These are phyloP conservation scores for Periconia macrospinosa DNA, from an alignment of 2,329 filamentous ascomycete genomes.

Conservation along the genomic window DNA sequence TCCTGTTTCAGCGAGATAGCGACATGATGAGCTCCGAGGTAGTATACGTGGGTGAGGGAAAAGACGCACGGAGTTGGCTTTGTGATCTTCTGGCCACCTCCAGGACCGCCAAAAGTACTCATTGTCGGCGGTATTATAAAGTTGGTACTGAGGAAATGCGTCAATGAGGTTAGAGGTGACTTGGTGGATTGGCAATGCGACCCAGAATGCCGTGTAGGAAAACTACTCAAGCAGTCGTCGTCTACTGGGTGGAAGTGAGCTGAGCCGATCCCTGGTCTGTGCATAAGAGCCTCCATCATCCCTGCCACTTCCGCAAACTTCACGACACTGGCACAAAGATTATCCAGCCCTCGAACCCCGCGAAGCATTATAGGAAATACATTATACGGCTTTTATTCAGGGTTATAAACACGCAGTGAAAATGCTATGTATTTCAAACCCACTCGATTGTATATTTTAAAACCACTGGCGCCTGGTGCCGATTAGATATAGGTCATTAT, in stretches of 20 bases:
- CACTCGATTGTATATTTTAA: too few species aligned
- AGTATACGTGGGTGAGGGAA: slow-evolving; percentile 4
- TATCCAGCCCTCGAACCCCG: too few species aligned
- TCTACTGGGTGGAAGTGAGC: neutral
- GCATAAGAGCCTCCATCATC: neutral
- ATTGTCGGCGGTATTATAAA: slow-evolving; percentile 35
- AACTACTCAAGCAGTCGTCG: neutral
- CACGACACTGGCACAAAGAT: neutral
- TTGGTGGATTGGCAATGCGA: too few species aligned
- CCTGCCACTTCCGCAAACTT: neutral
- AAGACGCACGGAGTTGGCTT: slow-evolving; percentile 72
- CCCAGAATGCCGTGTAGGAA: neutral
- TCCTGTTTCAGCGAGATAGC: neutral
- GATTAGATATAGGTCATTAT: too few species aligned
- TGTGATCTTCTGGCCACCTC: slow-evolving; percentile 62
- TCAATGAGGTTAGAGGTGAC: too few species aligned
- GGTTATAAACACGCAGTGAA: too few species aligned
- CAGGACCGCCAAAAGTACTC: slow-evolving; percentile 72
- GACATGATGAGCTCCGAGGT: neutral
- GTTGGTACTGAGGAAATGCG: too few species aligned
- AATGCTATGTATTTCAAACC: too few species aligned
- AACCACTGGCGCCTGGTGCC: too few species aligned
- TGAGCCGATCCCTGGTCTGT: neutral
- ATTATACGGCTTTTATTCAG: too few species aligned
- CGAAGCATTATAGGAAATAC: too few species aligned